Conservation (phyloP, 2,329 filamentous ascomycete species). For the Scedosporium aurantiacum region DNA sequence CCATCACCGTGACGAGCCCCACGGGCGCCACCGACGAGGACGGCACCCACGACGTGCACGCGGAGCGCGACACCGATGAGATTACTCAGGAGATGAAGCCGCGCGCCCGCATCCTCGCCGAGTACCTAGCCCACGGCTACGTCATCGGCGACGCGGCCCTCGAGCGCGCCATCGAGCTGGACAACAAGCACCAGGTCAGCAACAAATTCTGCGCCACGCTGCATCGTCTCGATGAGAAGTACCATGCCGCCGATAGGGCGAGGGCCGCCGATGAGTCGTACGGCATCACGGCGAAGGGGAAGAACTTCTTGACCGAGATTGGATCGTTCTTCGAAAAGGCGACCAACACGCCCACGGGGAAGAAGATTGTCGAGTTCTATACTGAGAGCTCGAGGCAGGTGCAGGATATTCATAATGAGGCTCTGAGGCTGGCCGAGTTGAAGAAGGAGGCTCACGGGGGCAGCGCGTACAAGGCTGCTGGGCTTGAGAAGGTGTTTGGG, state of each 20-base stretch:
- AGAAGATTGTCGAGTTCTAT: constrained; percentile 84
- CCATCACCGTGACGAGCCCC: constrained; percentile 63
- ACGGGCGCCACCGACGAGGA: constrained; percentile 56
- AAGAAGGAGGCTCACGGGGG: constrained; percentile 59
- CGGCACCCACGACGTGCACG: constrained; percentile 40
- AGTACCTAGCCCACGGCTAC: constrained; percentile 95
- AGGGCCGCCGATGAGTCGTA: constrained; percentile 77
- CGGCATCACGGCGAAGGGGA: constrained; percentile 65
- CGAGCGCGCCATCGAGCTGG: constrained; percentile 73
- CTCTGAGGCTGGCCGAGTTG: constrained; percentile 73
- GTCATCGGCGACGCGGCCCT: constrained; percentile 64
- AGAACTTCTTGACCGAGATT: constrained; percentile 52
- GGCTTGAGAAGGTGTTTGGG: constrained; percentile 46
- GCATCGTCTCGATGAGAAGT: constrained; percentile 68
- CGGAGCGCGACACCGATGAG: constrained; percentile 52
- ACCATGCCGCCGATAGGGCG: constrained; percentile 79
- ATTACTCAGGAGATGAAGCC: constrained; percentile 96
- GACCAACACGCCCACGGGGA: constrained; percentile 71
- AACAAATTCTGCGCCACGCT: constrained; percentile 68
- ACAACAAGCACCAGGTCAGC: constrained; percentile 81
- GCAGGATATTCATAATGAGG: constrained; percentile 86
- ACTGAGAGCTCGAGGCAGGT: constrained; percentile 76
- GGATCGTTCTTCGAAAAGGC: constrained; percentile 94
- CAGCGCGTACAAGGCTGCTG: constrained; percentile 47
- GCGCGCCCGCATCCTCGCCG: constrained; percentile 80